These are phyloP conservation scores for Xylaria multiplex DNA, from an alignment of 2,329 filamentous ascomycete genomes.

Conservation along the genomic window DNA sequence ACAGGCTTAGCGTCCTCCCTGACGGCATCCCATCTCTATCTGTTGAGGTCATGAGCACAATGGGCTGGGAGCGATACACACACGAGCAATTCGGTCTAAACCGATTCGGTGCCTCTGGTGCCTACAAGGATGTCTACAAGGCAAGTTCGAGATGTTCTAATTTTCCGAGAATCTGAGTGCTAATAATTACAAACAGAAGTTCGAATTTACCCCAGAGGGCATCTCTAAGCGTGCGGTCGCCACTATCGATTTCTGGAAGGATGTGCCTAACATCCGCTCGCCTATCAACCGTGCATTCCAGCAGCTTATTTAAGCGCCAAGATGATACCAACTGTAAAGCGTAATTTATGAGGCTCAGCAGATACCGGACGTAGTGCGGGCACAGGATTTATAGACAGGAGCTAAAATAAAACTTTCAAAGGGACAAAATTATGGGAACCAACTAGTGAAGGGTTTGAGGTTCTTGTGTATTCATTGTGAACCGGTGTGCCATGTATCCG, in stretches of 20 bases:
- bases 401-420: slow-evolving; percentile 41
- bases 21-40: slow-evolving; percentile 93
- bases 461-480: background rate
- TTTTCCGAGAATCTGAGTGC: slow-evolving; percentile 35
- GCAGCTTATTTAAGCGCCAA: slow-evolving; percentile 80
- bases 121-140: slow-evolving; percentile 98
- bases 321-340: slow-evolving; percentile 26
- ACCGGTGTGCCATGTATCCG: background rate
- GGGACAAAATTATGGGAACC: background rate
- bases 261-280: slow-evolving; percentile 86
- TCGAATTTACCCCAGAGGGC: slow-evolving; percentile 98
- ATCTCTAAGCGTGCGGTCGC: slow-evolving; percentile 92
- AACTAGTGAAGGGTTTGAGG: background rate
- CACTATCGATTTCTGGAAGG: slow-evolving; percentile 98
- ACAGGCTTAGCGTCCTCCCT: slow-evolving; percentile 90
- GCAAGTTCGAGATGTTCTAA: slow-evolving; percentile 56
- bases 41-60: slow-evolving; percentile 95
- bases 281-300: slow-evolving; percentile 97
- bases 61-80: slow-evolving; percentile 98
- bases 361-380: slow-evolving; percentile 38
- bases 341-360: slow-evolving; percentile 33
- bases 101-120: slow-evolving; percentile 96
- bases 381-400: slow-evolving; percentile 44
- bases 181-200: slow-evolving; percentile 75
- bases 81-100: slow-evolving; percentile 99